Percentiles rank a stretch among this genome's conserved stretches.
Conservation (phyloP, 2,329 filamentous ascomycete genomes). For the Aspergillus sp. region DNA sequence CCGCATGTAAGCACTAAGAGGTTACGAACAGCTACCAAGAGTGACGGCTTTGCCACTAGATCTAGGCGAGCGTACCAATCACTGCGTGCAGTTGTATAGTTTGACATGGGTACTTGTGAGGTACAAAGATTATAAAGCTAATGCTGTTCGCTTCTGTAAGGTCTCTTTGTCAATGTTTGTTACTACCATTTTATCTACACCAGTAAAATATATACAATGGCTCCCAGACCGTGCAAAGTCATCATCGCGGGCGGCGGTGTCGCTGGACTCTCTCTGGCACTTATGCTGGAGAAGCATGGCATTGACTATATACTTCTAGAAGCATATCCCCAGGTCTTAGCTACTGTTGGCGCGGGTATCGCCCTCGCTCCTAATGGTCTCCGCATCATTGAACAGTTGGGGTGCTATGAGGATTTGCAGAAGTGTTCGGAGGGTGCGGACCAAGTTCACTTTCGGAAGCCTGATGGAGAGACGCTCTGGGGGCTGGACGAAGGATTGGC, state of each 20-base stretch:
- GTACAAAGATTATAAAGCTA: too few species aligned
- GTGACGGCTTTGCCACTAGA: too few species aligned
- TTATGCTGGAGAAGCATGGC: conserved; percentile 18
- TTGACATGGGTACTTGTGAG: too few species aligned
- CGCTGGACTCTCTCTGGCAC: conserved; percentile 20
- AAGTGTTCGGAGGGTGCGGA: background rate
- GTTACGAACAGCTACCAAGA: too few species aligned
- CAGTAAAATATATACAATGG: background rate
- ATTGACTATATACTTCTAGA: conserved; percentile 28
- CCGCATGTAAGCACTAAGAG: too few species aligned
- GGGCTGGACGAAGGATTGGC: background rate
- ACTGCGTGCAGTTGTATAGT: too few species aligned
- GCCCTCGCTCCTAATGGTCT: conserved; percentile 20
- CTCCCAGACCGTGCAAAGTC: background rate
- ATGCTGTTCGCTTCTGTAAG: too few species aligned
- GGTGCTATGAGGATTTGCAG: conserved; percentile 8
- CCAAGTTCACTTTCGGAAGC: background rate
- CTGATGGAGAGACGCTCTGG: background rate
- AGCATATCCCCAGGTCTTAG: conserved; percentile 20
- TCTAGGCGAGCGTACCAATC: too few species aligned
- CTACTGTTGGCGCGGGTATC: conserved; percentile 24
- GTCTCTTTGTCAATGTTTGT: too few species aligned
- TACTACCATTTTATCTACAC: too few species aligned
- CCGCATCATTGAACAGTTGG: conserved; percentile 22
- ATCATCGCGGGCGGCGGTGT: conserved; percentile 1